Evolutionary conservation across 2,329 filamentous ascomycete genomes (phyloP), one percentile per base, ranked within the genome.

Genomic region (Aspergillus clavatus): DNA sequence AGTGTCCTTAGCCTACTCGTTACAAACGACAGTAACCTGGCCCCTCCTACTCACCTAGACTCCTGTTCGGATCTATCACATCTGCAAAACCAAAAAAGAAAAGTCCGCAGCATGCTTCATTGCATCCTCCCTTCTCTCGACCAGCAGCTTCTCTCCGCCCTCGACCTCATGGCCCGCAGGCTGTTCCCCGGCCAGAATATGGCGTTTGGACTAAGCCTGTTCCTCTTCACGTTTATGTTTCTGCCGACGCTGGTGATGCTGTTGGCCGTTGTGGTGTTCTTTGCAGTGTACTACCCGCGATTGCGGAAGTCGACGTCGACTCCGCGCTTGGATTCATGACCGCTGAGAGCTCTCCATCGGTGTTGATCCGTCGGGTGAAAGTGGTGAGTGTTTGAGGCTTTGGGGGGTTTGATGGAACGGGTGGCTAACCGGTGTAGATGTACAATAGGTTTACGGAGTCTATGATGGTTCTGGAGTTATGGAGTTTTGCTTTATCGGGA

Each of bases 171-270:
- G 60, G 56, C 53, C 18, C 58, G 59, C 26, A 58, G 54, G 12
- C 45, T 63, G 18, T 51, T 62, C 27, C 56, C 48, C 29, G 56
- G 55, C 16, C 60, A 62, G 23, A 55, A 54, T 38, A 26, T 57
- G 31, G 58, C 60, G 26, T 48, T 66, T 21, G 62, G 62, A 12
- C 33, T 66, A 27, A 66, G 62, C 22, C 10, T 63, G 1, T 50
- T 66, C 16, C 54, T 66, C 11, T 66, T 66, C 21, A 58, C 55
- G 10, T 66, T 66, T 33, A 62, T 63, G 56, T 60, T 66, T n/a
- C 42, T 66, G 4, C 63, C 63, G 4, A 66, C 63, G 1, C 51
- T 66, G 21, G 43, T 66, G 5, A 50, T 65, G 7, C 47, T 66
- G 2, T 38, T 63, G 14, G 62, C 59, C 1, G 63, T 66, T 7